Evolutionary conservation across 306 rosid species (phyloP).

Genomic region (Geum urbanum): DNA sequence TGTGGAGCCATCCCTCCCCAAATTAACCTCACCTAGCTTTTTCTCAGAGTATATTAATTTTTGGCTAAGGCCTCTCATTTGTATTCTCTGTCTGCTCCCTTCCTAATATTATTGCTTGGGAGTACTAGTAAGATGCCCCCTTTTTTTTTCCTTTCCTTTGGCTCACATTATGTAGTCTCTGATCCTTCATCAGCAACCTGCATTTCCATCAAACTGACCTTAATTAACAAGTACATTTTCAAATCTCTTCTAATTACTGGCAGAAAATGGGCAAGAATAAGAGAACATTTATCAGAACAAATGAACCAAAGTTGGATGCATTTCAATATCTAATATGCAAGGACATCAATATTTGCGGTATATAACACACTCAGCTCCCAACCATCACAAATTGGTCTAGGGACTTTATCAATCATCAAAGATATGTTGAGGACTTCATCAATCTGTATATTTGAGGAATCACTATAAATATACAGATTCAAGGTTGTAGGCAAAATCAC

Average conservation of each 20-base stretch:
- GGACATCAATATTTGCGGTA: neutral
- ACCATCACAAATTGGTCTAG: neutral
- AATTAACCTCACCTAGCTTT: conserved; percentile 2
- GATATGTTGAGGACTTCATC: neutral
- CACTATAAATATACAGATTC: conserved; percentile 4
- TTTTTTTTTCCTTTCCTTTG: conserved; percentile 18
- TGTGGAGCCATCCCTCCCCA: conserved; percentile 22
- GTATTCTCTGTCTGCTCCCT: conserved; percentile 20
- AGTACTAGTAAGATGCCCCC: conserved; percentile 7
- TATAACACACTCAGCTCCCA: neutral
- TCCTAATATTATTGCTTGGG: conserved; percentile 12
- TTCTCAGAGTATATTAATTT: conserved; percentile 5
- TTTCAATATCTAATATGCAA: neutral
- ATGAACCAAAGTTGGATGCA: neutral
- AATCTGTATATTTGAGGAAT: neutral
- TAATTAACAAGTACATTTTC: neutral
- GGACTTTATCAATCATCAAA: neutral
- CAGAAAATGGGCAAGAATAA: neutral
- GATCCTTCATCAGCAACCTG: neutral
- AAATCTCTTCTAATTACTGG: neutral
- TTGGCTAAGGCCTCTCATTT: conserved; percentile 23
- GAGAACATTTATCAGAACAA: neutral
- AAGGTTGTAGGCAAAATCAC: neutral
- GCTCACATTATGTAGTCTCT: neutral
- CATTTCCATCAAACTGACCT: neutral